Base-by-base conservation (phyloP, 495 filamentous ascomycete genomes). In the Penicillium longicatenatum region DNA sequence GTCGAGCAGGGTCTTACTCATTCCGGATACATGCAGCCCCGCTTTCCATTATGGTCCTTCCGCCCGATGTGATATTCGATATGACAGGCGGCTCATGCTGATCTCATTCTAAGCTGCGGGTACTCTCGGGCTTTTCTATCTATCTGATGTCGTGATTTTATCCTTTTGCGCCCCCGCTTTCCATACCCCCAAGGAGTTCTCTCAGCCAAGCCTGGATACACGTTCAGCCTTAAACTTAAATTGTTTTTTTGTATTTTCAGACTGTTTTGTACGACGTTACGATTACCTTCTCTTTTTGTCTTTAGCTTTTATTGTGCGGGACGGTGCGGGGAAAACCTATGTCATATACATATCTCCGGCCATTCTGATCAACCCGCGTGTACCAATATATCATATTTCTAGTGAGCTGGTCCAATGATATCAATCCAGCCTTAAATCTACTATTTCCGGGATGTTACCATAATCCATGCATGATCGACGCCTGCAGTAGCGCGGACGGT, bases 41-140 rank as follows among this genome's bases (percentile, higher is more conserved):
- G 42, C 41, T 37, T 49, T 58, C 48, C 57, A 54, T 64, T 58
- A 66, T 58, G 31, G 41, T 21, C 39, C 48, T 61, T 50, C 50
- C 45, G 19, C 44, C 46, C 19, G 19, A 48, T 42, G 35, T 9
- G 26, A 48, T 53, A 52, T 60, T 22, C 33, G 52, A 56, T 57
- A 60, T 69, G 61, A 67, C 64, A 64, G 59, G 64, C 66, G 61
- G 61, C 66, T 67, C 56, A 42, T 56, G 52, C 35, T 44, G 54
- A 57, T 59, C 54, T 29, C 37, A 43, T 16, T 16, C 14, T 37
- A 39, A 12, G 19, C 49, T 29, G 30, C 45, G 45, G 45, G 14
- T 48, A 48, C 45, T 30, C 24, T 48, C 45, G 45, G 45, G 12
- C 10, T 45, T 6, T 39, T 12, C 16, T 39, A 17, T 39, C 12